These are phyloP conservation scores for Stagonosporopsis tanaceti DNA, from an alignment of 2,329 filamentous ascomycete species.

Conservation along the genomic window DNA sequence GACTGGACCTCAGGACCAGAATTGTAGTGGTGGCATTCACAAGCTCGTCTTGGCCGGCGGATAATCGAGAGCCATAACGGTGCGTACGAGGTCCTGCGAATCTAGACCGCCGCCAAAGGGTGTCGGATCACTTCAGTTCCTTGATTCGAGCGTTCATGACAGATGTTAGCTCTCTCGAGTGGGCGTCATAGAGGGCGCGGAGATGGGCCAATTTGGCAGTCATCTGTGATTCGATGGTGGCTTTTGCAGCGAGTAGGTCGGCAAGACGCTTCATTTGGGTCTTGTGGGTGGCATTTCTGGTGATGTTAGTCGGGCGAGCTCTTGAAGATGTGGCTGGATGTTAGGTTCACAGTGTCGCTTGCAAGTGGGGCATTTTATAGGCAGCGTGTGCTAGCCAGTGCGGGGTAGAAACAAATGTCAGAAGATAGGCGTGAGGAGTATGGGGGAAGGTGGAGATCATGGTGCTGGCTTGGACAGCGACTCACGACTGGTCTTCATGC, in stretches of 20 bases:
- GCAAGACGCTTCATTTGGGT: slow-evolving; percentile 36
- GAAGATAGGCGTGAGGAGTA: not conserved
- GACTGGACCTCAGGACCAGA: not conserved
- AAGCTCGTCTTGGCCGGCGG: not conserved
- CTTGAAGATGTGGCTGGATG: not conserved
- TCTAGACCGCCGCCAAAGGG: not conserved
- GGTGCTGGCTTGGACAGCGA: not conserved
- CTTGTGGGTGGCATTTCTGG: slow-evolving; percentile 31
- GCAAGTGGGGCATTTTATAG: not conserved
- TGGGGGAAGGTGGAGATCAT: too few species aligned
- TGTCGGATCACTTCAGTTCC: slow-evolving; percentile 28
- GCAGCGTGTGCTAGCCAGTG: not conserved
- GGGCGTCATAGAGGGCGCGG: slow-evolving; percentile 27
- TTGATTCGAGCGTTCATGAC: slow-evolving; percentile 32
- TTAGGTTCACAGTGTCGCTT: not conserved
- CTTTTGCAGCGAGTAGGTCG: slow-evolving; percentile 34
- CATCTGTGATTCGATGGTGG: slow-evolving; percentile 38
- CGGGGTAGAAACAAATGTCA: not conserved
- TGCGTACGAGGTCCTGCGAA: not conserved
- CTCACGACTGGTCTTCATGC: slow-evolving; percentile 41
- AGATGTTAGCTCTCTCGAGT: slow-evolving; percentile 33
- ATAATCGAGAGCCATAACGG: not conserved
- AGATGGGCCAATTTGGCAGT: slow-evolving; percentile 25
- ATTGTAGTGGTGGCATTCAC: not conserved
- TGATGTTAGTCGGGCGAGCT: not conserved